Conservation (phyloP, 805 yeast genomes). For the Isabelozyma pseudorhagii region DNA sequence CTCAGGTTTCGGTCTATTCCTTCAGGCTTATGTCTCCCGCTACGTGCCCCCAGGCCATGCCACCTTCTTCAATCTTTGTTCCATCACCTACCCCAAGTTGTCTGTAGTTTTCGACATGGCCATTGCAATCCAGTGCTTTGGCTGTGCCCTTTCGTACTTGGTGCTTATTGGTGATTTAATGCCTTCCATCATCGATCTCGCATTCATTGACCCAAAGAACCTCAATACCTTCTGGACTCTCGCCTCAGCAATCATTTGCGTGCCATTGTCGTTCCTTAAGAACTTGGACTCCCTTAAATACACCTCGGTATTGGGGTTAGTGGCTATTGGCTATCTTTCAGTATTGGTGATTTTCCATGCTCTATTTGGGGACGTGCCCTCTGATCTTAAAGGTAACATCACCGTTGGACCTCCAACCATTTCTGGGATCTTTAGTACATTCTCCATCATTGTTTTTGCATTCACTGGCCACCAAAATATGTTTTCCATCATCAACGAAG, state of each 20-base stretch:
- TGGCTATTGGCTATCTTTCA: constrained; percentile 76
- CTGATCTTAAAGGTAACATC: constrained; percentile 24
- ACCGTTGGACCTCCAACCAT: constrained; percentile 37
- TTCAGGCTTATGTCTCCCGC: constrained; percentile 58
- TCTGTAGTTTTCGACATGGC: constrained; percentile 65
- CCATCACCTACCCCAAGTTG: constrained; percentile 56
- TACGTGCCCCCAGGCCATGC: constrained; percentile 59
- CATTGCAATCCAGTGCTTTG: constrained; percentile 68
- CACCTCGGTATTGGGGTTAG: constrained; percentile 78
- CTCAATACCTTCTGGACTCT: constrained; percentile 62
- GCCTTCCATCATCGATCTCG: constrained; percentile 51
- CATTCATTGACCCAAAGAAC: constrained; percentile 14
- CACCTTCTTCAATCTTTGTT: constrained; percentile 69
- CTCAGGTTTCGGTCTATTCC: constrained; percentile 64
- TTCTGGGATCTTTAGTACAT: constrained; percentile 55
- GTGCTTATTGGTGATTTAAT: constrained; percentile 69
- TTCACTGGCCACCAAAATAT: constrained; percentile 95
- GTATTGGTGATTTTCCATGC: constrained; percentile 73
- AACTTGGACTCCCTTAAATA: constrained; percentile 80
- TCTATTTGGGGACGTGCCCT: constrained; percentile 51
- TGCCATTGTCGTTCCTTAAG: constrained; percentile 71
- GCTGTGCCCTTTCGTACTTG: constrained; percentile 64
- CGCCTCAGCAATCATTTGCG: constrained; percentile 36
- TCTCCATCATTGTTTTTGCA: constrained; percentile 92
- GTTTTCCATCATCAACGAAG: constrained; percentile 85